Conservation (phyloP, 2,329 filamentous ascomycete species). For the Botrytis paeoniae region DNA sequence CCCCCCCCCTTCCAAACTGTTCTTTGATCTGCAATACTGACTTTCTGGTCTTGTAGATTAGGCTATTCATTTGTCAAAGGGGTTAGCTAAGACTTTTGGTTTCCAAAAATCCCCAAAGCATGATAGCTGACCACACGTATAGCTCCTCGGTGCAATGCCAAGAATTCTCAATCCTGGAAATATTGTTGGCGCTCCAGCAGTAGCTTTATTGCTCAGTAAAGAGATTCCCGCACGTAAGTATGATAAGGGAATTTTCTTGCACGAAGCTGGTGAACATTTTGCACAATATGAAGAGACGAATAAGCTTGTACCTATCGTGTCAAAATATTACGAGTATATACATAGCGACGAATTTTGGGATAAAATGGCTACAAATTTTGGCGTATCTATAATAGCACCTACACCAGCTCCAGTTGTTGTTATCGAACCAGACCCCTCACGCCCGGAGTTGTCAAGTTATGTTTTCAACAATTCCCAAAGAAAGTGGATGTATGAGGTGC, state of each 20-base stretch:
- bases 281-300: background rate
- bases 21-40: background rate
- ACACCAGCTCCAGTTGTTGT: slow-evolving; percentile 3
- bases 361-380: background rate
- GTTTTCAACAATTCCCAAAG: slow-evolving; percentile 6
- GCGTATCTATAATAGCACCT: background rate
- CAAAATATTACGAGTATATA: slow-evolving; percentile 2
- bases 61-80: slow-evolving; percentile 8
- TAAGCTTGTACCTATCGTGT: background rate
- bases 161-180: background rate
- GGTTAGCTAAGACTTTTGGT: background rate
- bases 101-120: background rate
- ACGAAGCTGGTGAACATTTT: background rate
- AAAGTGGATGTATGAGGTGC: background rate
- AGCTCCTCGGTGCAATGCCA: background rate
- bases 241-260: slow-evolving; percentile 7
- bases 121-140: background rate
- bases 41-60: background rate
- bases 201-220: background rate
- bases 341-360: background rate
- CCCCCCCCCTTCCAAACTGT: accelerated
- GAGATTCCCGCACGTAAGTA: slow-evolving; percentile 5
- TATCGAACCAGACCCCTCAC: background rate
- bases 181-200: background rate
- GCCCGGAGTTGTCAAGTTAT: background rate